Conservation (phyloP, 2,329 filamentous ascomycete species). For the Apiospora malaysiana region DNA sequence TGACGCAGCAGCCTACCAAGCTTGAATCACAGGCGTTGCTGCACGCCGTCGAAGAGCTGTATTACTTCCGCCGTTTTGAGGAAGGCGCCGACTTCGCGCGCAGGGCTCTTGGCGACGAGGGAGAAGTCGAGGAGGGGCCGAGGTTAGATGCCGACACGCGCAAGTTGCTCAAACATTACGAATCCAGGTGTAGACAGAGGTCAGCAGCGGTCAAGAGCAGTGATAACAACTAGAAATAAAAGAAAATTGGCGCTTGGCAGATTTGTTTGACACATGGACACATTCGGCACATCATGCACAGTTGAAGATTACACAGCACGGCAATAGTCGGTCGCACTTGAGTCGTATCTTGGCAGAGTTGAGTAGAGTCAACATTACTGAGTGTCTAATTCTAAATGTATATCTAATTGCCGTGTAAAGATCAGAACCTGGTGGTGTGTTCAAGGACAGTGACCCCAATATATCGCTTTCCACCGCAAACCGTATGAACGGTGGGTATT, state of each 20-base stretch:
- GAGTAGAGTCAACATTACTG: constrained; percentile 24
- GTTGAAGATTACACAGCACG: neutral
- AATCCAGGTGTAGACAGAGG: constrained; percentile 47
- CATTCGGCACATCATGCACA: neutral
- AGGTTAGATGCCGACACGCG: constrained; percentile 51
- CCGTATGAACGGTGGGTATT: constrained; percentile 1
- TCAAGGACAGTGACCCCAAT: constrained; percentile 2
- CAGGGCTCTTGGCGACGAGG: constrained; percentile 38
- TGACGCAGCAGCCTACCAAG: constrained; percentile 46
- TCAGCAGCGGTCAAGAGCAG: neutral
- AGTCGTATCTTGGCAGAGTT: constrained; percentile 25
- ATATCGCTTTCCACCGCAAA: constrained; percentile 12
- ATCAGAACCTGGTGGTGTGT: constrained; percentile 9
- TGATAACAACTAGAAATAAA: neutral
- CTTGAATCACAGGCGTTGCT: constrained; percentile 55
- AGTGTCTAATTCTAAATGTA: constrained; percentile 22
- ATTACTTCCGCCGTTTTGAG: constrained; percentile 56
- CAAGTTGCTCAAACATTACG: constrained; percentile 48
- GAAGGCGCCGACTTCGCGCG: constrained; percentile 51
- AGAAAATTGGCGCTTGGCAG: neutral
- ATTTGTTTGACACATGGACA: neutral
- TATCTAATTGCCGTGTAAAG: constrained; percentile 10
- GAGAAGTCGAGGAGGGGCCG: constrained; percentile 34
- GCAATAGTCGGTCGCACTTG: neutral
- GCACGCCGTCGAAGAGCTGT: constrained; percentile 64